These are phyloP conservation scores for Fusarium agapanthi DNA, from an alignment of 2,329 filamentous ascomycete species.

Conservation along the genomic window DNA sequence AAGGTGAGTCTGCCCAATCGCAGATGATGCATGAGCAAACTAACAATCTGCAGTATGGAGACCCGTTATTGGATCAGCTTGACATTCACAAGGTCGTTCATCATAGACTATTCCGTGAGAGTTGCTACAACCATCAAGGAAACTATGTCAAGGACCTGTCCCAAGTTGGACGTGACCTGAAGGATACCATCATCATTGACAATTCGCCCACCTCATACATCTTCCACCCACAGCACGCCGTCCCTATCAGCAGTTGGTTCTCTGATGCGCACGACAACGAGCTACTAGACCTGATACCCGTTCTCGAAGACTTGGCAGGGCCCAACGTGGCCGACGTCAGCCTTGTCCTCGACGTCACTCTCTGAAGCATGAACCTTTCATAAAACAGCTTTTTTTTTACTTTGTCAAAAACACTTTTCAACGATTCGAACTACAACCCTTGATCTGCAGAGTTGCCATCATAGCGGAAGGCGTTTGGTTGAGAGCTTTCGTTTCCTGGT, in stretches of 20 bases:
- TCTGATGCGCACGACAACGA: slow-evolving; percentile 99
- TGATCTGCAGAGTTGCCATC: slow-evolving; percentile 52
- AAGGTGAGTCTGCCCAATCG: slow-evolving; percentile 70
- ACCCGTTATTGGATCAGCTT: slow-evolving; percentile 93
- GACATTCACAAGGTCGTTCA: slow-evolving; percentile 98
- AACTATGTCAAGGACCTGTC: slow-evolving; percentile 99
- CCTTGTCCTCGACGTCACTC: slow-evolving; percentile 92
- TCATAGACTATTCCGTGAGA: slow-evolving; percentile 95
- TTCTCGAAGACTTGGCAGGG: slow-evolving; percentile 94
- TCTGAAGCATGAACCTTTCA: slow-evolving; percentile 57
- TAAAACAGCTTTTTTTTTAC: slow-evolving; percentile 42
- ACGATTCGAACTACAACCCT: slow-evolving; percentile 45
- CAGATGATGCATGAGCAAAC: not conserved
- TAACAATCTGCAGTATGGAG: slow-evolving; percentile 76
- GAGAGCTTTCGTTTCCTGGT: slow-evolving; percentile 57
- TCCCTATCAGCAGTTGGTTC: slow-evolving; percentile 99
- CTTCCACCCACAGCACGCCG: slow-evolving; percentile 98
- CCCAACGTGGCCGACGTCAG: slow-evolving; percentile 93
- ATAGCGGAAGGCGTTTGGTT: slow-evolving; percentile 67
- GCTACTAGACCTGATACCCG: slow-evolving; percentile 94
- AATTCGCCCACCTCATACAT: slow-evolving; percentile 99
- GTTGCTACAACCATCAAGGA: slow-evolving; percentile 98
- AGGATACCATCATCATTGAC: slow-evolving; percentile 99
- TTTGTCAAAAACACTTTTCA: slow-evolving; percentile 42
- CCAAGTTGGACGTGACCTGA: slow-evolving; percentile 92